Base-by-base conservation (phyloP, 306 rosid genomes). In the Chamaecrista fasciculata region DNA sequence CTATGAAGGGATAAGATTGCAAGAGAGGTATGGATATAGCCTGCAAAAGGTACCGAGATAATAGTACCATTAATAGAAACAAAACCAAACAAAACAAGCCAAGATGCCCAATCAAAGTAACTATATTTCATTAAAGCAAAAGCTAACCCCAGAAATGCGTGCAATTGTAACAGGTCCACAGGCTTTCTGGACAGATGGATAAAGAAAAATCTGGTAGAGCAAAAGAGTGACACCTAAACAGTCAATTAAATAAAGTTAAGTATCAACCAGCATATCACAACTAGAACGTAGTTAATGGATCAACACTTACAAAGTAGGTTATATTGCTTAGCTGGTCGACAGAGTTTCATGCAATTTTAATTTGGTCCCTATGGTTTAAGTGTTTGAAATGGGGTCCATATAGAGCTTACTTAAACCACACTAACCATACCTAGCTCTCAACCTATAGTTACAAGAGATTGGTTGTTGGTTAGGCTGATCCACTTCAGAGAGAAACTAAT, bases 1-100 rank as follows among this genome's bases (percentile, higher is more conserved):
- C 79, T 56, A 86, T 73, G 51, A 69, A 82, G 4, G 97, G 90
- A 69, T 76, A 85, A 67, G 77, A 67, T 79, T 90, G 78, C 84
- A 91, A 57, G 62, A 89, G 66, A 4, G 96, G 97, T 63, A 91
- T 86, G 7, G 83, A 62, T 66, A 91, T 29, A 46, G 55, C 71
- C 96, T 91, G 86, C 76, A 85, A 33, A 42, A 11, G 25, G 25
- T 12, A 53, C 29, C 53, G 66, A 15, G 39, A 19, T 28, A 65
- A 25, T 7, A 56, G 0, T 10, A 66, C 26, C 39, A 36, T 58
- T 73, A n/a, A 71, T 43, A 36, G 51, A 34, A 48, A 53, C 4
- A 50, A n/a, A n/a, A n/a, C n/a, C n/a, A n/a, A n/a, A n/a, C n/a
- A n/a, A n/a, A n/a, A n/a, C n/a, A n/a, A n/a, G n/a, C n/a, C n/a